Evolutionary conservation across 1,139 yeast species (phyloP).

Genomic region (Debaryomyces sp.): DNA sequence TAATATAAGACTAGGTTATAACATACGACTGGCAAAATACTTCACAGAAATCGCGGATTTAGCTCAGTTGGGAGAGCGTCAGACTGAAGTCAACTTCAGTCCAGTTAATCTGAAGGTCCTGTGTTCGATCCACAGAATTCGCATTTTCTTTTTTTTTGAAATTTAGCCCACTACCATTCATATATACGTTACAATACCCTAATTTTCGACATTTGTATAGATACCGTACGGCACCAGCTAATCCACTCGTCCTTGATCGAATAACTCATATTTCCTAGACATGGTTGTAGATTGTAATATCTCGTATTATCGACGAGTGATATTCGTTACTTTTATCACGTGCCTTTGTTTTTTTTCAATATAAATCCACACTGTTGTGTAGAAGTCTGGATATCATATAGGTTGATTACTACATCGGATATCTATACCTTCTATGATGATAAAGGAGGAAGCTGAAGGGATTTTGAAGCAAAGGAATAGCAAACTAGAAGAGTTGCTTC

Average conservation of each 20-base stretch:
- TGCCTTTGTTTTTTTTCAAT: conserved; percentile 3
- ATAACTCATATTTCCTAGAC: background rate
- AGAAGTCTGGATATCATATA: background rate
- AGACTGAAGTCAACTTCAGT: conserved; percentile 48
- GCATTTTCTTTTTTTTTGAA: conserved; percentile 28
- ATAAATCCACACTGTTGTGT: background rate
- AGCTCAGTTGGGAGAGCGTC: conserved; percentile 63
- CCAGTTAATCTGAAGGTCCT: conserved; percentile 54
- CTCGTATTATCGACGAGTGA: conserved; percentile 7
- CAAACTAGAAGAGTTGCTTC: conserved; percentile 10
- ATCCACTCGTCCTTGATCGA: background rate
- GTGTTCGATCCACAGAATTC: conserved; percentile 60
- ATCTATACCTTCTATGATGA: conserved; percentile 2
- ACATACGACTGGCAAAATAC: background rate
- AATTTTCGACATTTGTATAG: background rate
- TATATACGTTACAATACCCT: background rate
- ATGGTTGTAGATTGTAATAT: background rate
- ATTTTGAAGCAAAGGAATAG: conserved; percentile 7
- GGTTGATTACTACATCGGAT: background rate
- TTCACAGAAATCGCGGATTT: conserved; percentile 29
- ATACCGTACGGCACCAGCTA: background rate
- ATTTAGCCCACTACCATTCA: background rate
- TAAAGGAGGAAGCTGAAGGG: conserved; percentile 6
- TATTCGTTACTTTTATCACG: conserved; percentile 9
- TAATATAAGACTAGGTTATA: background rate